Conservation (phyloP, 352 stramenopile genomes). For the Globisporangium alternatum region DNA sequence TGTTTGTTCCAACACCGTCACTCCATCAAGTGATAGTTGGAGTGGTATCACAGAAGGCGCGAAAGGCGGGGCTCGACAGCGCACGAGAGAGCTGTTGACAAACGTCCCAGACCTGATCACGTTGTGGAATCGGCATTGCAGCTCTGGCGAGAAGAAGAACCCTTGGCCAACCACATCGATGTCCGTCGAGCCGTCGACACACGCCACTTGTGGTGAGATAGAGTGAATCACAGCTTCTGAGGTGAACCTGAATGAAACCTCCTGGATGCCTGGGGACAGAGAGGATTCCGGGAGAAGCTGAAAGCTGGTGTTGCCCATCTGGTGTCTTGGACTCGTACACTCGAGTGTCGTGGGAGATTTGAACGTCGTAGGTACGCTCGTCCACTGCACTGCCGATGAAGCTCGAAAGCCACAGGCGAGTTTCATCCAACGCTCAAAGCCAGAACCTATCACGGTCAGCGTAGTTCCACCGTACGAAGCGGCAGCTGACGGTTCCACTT, state of each 20-base stretch:
- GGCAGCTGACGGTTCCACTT: slow-evolving; percentile 22
- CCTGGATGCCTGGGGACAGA: slow-evolving; percentile 9
- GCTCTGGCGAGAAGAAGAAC: slow-evolving; percentile 25
- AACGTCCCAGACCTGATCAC: slow-evolving; percentile 15
- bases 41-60: slow-evolving; percentile 21
- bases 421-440: slow-evolving; percentile 42
- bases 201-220: slow-evolving; percentile 24
- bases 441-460: slow-evolving; percentile 26
- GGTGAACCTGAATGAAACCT: slow-evolving; percentile 30
- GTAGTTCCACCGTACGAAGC: slow-evolving; percentile 16
- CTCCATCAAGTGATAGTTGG: slow-evolving; percentile 25
- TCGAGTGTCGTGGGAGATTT: slow-evolving; percentile 26
- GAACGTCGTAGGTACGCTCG: slow-evolving; percentile 17
- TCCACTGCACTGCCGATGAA: slow-evolving; percentile 12
- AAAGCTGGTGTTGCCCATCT: slow-evolving; percentile 18
- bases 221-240: slow-evolving; percentile 22
- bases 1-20: slow-evolving; percentile 16
- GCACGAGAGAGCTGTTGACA: slow-evolving; percentile 38
- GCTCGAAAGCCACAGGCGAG: slow-evolving; percentile 33
- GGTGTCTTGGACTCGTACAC: slow-evolving; percentile 19
- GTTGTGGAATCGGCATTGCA: slow-evolving; percentile 29
- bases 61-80: slow-evolving; percentile 32
- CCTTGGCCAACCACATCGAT: slow-evolving; percentile 34
- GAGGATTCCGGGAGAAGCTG: slow-evolving; percentile 28
- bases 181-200: slow-evolving; percentile 14